Conservation (phyloP, 2,329 filamentous ascomycete genomes). For the Ceratocystis cacaofunesta region DNA sequence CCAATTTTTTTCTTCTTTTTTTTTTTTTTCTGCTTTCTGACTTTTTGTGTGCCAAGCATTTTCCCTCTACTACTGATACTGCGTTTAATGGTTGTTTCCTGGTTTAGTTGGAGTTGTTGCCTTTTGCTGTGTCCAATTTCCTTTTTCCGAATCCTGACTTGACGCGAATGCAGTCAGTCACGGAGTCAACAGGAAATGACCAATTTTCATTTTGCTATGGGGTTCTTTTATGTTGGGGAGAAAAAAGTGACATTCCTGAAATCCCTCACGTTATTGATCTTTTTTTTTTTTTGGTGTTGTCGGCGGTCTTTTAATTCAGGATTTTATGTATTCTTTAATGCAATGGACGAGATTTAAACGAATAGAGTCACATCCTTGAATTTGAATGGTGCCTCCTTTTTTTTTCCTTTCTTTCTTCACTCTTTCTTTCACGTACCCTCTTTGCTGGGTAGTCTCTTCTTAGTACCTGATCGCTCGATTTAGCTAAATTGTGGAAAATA, state of each 20-base stretch:
- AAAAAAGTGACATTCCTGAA: conserved; percentile 1
- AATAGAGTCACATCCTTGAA: neutral
- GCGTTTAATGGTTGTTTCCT: neutral
- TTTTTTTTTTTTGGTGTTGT: neutral
- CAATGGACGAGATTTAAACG: neutral
- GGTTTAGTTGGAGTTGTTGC: conserved; percentile 1
- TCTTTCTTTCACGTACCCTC: neutral
- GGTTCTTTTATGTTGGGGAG: neutral
- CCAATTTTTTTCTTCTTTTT: neutral
- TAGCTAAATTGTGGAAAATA: neutral
- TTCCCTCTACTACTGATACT: neutral
- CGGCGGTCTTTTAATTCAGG: neutral
- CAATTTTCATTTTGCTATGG: neutral
- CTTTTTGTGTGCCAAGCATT: neutral
- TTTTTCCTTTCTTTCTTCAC: neutral
- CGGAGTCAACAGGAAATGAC: neutral
- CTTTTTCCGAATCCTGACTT: neutral
- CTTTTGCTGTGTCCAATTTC: neutral
- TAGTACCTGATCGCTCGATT: neutral
- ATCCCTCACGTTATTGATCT: neutral
- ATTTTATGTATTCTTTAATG: neutral
- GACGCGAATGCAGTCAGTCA: neutral
- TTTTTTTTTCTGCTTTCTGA: neutral
- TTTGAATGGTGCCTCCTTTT: neutral
- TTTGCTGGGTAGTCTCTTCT: neutral